A percentile compares a stretch with the other conserved stretches of the same genome.
Conservation (phyloP, 1,284 basidiomycete genomes). For the Pisolithus thermaeus region DNA sequence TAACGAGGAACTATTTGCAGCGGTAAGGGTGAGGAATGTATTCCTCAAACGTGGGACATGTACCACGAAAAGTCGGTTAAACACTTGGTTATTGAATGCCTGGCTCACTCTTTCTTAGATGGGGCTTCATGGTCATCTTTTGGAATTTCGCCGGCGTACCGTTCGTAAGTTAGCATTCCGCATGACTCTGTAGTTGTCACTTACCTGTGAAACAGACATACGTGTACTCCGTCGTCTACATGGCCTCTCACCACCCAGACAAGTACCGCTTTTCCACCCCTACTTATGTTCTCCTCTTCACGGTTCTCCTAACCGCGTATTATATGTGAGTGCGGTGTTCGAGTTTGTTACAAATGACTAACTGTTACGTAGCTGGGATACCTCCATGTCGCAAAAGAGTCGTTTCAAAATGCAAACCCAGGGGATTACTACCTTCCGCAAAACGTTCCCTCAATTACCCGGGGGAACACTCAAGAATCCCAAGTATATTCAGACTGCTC, state of each 20-base stretch:
- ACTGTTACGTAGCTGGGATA: conserved; percentile 67
- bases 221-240: conserved; percentile 96
- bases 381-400: conserved; percentile 95
- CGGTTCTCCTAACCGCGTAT: conserved; percentile 79
- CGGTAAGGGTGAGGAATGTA: conserved; percentile 92
- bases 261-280: conserved; percentile 84
- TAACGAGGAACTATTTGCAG: conserved; percentile 14
- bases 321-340: conserved; percentile 50
- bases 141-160: conserved; percentile 97
- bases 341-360: conserved; percentile 7
- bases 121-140: conserved; percentile 94
- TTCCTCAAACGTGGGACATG: conserved; percentile 99
- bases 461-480: conserved; percentile 86
- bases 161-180: conserved; percentile 48
- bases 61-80: conserved; percentile 80
- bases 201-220: conserved; percentile 65
- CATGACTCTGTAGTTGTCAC: background rate
- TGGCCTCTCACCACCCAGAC: conserved; percentile 89
- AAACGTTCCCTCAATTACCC: conserved; percentile 93
- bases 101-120: conserved; percentile 32
- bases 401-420: conserved; percentile 97
- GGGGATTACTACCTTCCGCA: conserved; percentile 80
- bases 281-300: conserved; percentile 66
- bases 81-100: background rate
- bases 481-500: conserved; percentile 87